Conservation (phyloP, 371 early-diverging fungal genomes). For the Apophysomyces variabilis region DNA sequence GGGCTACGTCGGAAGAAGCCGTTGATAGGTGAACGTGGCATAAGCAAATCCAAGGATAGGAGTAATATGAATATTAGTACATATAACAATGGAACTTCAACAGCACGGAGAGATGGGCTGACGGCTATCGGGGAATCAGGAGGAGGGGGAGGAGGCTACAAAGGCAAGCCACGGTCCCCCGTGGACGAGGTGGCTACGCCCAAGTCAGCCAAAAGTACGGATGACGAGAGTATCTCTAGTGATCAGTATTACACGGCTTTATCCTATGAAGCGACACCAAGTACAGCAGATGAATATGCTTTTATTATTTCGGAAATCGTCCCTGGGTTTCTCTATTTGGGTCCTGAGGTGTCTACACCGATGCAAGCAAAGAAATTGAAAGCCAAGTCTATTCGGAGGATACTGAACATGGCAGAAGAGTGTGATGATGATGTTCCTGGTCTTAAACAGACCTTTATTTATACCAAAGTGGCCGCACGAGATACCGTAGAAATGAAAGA, state of each 20-base stretch:
- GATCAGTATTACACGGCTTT: conserved; percentile 13
- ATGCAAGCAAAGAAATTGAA: conserved; percentile 47
- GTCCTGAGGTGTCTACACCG: conserved; percentile 58
- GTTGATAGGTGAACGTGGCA: neutral
- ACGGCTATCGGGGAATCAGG: neutral
- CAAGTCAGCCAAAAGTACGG: neutral
- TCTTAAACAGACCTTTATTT: conserved; percentile 40
- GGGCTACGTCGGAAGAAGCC: neutral
- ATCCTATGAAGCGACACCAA: conserved; percentile 27
- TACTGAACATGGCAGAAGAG: conserved; percentile 70
- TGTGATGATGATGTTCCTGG: conserved; percentile 65
- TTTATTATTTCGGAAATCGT: conserved; percentile 65
- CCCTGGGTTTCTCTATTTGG: conserved; percentile 60
- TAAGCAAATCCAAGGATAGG: neutral
- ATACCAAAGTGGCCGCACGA: conserved; percentile 60
- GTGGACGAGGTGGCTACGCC: no score
- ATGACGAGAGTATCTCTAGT: neutral
- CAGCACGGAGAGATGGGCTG: neutral
- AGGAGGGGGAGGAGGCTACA: neutral
- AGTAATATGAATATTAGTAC: neutral
- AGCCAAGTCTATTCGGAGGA: conserved; percentile 47
- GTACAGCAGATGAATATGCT: conserved; percentile 32
- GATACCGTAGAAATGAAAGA: conserved; percentile 67
- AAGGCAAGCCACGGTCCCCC: neutral
- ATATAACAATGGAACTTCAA: no score